These are phyloP conservation scores for Sporothrix protearum DNA, from an alignment of 2,329 filamentous ascomycete species.

Conservation along the genomic window DNA sequence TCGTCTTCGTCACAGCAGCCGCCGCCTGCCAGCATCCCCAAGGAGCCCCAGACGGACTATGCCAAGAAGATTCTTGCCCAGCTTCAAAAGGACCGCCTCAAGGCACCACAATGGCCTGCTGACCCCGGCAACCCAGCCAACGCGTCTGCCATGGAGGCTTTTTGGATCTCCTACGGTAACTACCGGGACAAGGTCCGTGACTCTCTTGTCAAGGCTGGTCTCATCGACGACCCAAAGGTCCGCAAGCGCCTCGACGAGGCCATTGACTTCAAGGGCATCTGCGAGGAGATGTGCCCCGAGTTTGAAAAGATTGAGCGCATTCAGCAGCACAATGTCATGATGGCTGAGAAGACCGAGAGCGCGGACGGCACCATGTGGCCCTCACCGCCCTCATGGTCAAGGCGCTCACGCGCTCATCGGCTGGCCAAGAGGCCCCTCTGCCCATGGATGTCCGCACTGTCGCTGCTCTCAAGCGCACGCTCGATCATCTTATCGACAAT, in stretches of 20 bases:
- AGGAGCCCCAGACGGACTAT: conserved; percentile 33
- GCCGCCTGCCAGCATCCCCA: background rate
- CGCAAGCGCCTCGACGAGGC: conserved; percentile 60
- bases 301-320: conserved; percentile 63
- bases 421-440: conserved; percentile 63
- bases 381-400: conserved; percentile 59
- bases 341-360: conserved; percentile 50
- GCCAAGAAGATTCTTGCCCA: conserved; percentile 52
- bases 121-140: conserved; percentile 52
- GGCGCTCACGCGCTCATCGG: conserved; percentile 63
- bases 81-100: conserved; percentile 53
- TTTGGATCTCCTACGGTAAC: conserved; percentile 53
- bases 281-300: conserved; percentile 67
- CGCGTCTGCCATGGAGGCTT: conserved; percentile 50
- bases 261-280: conserved; percentile 64
- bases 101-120: conserved; percentile 53
- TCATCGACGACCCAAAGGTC: conserved; percentile 64
- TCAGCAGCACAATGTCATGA: conserved; percentile 56
- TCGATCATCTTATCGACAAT: conserved; percentile 61
- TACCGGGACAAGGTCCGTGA: conserved; percentile 57
- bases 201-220: conserved; percentile 55
- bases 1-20: background rate
- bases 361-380: conserved; percentile 44
- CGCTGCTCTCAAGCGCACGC: conserved; percentile 53
- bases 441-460: conserved; percentile 66